These are phyloP conservation scores for Boletus sp. DNA, from an alignment of 768 basidiomycete species.

Conservation along the genomic window DNA sequence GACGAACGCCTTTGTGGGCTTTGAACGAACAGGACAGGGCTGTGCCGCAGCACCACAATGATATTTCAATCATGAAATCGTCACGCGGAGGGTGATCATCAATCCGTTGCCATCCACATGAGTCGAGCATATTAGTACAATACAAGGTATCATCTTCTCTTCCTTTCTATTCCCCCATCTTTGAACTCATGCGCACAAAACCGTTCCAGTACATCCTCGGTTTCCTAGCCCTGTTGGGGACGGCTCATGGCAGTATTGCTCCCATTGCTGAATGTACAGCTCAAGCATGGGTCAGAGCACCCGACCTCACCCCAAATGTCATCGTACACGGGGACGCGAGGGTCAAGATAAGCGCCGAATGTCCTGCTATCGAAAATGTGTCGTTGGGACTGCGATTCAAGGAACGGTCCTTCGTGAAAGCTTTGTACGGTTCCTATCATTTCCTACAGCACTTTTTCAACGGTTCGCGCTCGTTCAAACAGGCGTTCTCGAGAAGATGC, in stretches of 20 bases:
- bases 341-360: constrained; percentile 14
- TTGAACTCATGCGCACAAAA: not conserved
- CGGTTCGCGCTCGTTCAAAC: not conserved
- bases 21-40: no score
- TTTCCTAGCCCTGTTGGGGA: constrained; percentile 1
- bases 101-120: no score
- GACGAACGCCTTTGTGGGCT: not conserved
- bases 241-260: not conserved
- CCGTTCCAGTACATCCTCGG: not conserved
- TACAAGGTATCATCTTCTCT: not conserved
- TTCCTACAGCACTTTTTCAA: not conserved
- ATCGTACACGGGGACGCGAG: constrained; percentile 13
- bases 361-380: constrained; percentile 4
- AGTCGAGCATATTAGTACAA: not conserved
- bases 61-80: no score
- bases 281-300: constrained; percentile 18
- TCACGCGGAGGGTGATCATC: no score
- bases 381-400: constrained; percentile 15
- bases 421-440: not conserved
- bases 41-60: no score
- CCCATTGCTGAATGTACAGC: not conserved
- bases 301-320: constrained; percentile 13
- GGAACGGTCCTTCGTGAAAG: constrained; percentile 20
- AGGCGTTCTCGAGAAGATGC: not conserved
- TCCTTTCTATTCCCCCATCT: not conserved